A percentile compares a stretch with the other conserved stretches of the same genome.
These are phyloP conservation scores for Rhizopus delemar DNA, from an alignment of 371 early-diverging fungal genomes.

Conservation along the genomic window DNA sequence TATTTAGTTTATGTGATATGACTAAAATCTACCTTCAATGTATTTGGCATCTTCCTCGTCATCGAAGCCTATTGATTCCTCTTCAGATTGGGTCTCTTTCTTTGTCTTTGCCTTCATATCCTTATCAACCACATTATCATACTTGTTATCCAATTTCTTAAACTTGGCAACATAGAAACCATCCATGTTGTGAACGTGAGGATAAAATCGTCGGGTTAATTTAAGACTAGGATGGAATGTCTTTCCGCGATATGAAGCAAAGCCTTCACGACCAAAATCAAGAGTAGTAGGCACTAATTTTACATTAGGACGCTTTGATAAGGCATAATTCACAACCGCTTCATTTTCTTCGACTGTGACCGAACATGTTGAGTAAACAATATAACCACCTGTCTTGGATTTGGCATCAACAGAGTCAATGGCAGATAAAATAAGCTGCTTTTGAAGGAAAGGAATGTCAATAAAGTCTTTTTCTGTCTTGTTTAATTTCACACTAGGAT, in stretches of 20 bases:
- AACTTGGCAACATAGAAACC: slow-evolving; percentile 99
- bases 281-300: slow-evolving; percentile 88
- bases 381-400: slow-evolving; percentile 90
- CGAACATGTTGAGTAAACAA: slow-evolving; percentile 99
- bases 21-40: slow-evolving; percentile 47
- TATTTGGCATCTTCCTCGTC: slow-evolving; percentile 71
- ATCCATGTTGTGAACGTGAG: slow-evolving; percentile 99
- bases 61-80: slow-evolving; percentile 55
- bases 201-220: slow-evolving; percentile 93
- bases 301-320: slow-evolving; percentile 92
- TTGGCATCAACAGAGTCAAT: slow-evolving; percentile 97
- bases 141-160: slow-evolving; percentile 82
- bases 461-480: slow-evolving; percentile 92
- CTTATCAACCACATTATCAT: slow-evolving; percentile 46
- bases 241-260: slow-evolving; percentile 83
- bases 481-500: slow-evolving; percentile 93
- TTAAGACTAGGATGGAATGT: slow-evolving; percentile 86
- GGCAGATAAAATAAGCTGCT: slow-evolving; percentile 94
- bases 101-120: slow-evolving; percentile 21
- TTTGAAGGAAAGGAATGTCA: slow-evolving; percentile 90
- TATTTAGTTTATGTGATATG: slow-evolving; percentile 6
- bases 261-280: slow-evolving; percentile 93
- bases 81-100: slow-evolving; percentile 20
- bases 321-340: slow-evolving; percentile 95
- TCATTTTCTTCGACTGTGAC: slow-evolving; percentile 99